A percentile compares a stretch with the other conserved stretches of the same genome.
Conservation (phyloP, 164 flowering plant species). For the Amborella trichopoda region DNA sequence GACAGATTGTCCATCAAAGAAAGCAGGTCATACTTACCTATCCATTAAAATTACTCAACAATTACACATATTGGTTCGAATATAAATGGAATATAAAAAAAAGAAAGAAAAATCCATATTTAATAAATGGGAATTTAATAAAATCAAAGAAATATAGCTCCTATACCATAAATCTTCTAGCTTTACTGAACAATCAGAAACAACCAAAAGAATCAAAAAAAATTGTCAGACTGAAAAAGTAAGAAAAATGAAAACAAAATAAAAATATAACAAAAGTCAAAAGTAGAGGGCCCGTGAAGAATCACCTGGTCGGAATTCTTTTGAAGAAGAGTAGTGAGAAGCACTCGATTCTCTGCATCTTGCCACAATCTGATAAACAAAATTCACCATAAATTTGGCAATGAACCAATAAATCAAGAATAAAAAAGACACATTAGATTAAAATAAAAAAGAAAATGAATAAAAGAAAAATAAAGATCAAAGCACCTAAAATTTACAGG, state of each 20-base stretch:
- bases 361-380: constrained; percentile 70
- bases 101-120: not conserved
- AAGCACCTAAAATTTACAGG: not conserved
- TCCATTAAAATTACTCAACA: no score
- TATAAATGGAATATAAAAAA: no score
- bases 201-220: not conserved
- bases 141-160: not conserved
- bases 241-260: not conserved
- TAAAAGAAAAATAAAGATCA: not conserved
- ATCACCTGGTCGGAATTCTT: constrained; percentile 49
- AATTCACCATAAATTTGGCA: not conserved
- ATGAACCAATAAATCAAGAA: not conserved
- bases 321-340: constrained; percentile 43
- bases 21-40: not conserved
- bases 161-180: no score
- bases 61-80: no score
- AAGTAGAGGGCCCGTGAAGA: constrained; percentile 2
- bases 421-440: not conserved
- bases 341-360: constrained; percentile 74
- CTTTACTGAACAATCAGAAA: not conserved
- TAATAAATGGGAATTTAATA: not conserved
- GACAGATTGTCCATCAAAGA: not conserved
- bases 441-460: not conserved
- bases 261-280: not conserved
- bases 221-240: not conserved